Conservation (phyloP, 2,329 filamentous ascomycete genomes). For the Arthrinium puccinioides region DNA sequence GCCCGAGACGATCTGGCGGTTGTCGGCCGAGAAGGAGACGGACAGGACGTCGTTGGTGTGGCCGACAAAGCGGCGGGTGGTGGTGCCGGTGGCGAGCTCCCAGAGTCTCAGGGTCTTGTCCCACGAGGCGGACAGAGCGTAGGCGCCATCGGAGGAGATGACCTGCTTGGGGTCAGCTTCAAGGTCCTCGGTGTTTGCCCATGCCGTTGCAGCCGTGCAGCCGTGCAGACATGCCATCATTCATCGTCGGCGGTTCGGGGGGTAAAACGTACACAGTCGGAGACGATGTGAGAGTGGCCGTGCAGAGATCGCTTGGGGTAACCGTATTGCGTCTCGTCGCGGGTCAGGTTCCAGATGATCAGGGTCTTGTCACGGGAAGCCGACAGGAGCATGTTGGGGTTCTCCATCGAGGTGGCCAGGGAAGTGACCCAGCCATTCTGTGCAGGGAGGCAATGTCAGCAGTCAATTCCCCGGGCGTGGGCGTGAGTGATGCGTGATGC, state of each 20-base stretch:
- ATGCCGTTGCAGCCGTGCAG: not conserved
- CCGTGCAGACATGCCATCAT: no score
- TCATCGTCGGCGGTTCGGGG: not conserved
- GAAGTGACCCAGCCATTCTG: conserved; percentile 97
- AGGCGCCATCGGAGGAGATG: conserved; percentile 98
- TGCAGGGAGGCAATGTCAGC: conserved; percentile 9
- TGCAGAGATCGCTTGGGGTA: conserved; percentile 98
- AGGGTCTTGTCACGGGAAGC: conserved; percentile 96
- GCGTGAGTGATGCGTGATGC: no score
- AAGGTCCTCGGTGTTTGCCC: not conserved
- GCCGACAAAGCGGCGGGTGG: conserved; percentile 96
- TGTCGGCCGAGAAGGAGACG: conserved; percentile 99
- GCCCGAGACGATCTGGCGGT: conserved; percentile 98
- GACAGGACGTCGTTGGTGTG: conserved; percentile 99
- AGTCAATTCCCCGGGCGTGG: no score
- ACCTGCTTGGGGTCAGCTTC: conserved; percentile 52
- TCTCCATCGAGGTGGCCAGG: conserved; percentile 85
- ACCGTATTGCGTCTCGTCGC: conserved; percentile 95
- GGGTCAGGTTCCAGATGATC: conserved; percentile 99
- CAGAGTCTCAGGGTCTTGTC: conserved; percentile 99
- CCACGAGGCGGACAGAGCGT: conserved; percentile 97
- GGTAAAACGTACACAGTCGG: conserved; percentile 83
- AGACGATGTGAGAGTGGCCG: conserved; percentile 99
- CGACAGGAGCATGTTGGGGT: conserved; percentile 99
- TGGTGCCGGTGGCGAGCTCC: conserved; percentile 96